These are phyloP conservation scores for Penicillium frequentans DNA, from an alignment of 2,329 filamentous ascomycete species.

Conservation along the genomic window DNA sequence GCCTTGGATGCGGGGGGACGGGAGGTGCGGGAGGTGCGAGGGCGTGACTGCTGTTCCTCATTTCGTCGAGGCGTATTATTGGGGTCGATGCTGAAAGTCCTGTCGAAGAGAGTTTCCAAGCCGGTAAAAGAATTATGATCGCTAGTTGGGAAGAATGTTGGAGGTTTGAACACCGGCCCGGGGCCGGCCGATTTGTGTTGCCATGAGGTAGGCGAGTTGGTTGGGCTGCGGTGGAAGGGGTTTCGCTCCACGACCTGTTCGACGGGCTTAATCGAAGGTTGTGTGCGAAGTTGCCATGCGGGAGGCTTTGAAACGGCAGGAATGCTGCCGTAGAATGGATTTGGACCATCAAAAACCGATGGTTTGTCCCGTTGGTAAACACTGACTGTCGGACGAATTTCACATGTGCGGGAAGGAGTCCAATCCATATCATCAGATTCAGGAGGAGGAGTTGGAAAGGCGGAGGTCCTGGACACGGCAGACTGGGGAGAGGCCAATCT, in stretches of 20 bases:
- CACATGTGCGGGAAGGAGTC: slow-evolving; percentile 46
- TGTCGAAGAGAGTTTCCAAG: slow-evolving; percentile 48
- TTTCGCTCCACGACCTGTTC: slow-evolving; percentile 37
- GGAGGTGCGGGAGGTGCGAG: background rate
- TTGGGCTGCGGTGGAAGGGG: slow-evolving; percentile 37
- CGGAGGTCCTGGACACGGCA: slow-evolving; percentile 19
- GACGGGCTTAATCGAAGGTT: slow-evolving; percentile 32
- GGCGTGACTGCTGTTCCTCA: slow-evolving; percentile 14
- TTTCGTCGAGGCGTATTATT: slow-evolving; percentile 25
- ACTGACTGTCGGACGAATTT: slow-evolving; percentile 33
- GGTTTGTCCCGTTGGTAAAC: slow-evolving; percentile 30
- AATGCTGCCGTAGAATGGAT: slow-evolving; percentile 46
- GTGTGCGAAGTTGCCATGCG: slow-evolving; percentile 41
- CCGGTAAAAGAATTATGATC: slow-evolving; percentile 46
- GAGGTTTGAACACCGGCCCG: slow-evolving; percentile 42
- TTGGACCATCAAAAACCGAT: slow-evolving; percentile 33
- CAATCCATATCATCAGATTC: slow-evolving; percentile 52
- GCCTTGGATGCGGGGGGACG: slow-evolving; percentile 11
- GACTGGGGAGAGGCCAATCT: slow-evolving; percentile 36
- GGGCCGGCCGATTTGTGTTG: slow-evolving; percentile 14
- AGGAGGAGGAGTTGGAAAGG: slow-evolving; percentile 38
- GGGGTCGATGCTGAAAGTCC: slow-evolving; percentile 42
- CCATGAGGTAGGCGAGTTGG: slow-evolving; percentile 24
- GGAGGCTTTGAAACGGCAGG: slow-evolving; percentile 42
- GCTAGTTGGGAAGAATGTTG: slow-evolving; percentile 46